Conservation (phyloP, 768 basidiomycete genomes). For the Roridomyces roridus region DNA sequence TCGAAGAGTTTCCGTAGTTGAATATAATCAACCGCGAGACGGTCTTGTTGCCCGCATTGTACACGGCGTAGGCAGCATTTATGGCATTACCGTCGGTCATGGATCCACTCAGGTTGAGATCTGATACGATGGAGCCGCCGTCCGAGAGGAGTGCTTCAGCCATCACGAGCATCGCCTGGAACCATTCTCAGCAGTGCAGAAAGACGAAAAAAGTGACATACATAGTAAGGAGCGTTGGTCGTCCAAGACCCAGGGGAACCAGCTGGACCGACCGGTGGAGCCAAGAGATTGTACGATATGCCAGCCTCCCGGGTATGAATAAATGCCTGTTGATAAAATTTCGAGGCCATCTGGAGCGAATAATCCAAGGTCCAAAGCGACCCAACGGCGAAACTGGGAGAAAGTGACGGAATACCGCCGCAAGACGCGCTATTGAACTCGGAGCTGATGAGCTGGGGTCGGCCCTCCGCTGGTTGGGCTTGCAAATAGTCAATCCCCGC, state of each 20-base stretch:
- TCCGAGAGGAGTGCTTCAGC: constrained; percentile 49
- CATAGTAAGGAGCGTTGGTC: constrained; percentile 57
- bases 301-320: constrained; percentile 64
- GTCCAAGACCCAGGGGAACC: constrained; percentile 48
- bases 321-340: constrained; percentile 42
- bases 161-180: constrained; percentile 45
- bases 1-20: constrained; percentile 53
- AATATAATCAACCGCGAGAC: constrained; percentile 52
- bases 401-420: constrained; percentile 58
- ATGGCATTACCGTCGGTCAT: constrained; percentile 41
- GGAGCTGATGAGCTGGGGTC: constrained; percentile 51
- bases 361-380: constrained; percentile 61
- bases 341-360: constrained; percentile 53
- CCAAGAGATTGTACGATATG: constrained; percentile 57
- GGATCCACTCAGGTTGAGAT: constrained; percentile 51
- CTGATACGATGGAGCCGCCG: constrained; percentile 50
- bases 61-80: constrained; percentile 62
- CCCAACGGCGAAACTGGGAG: constrained; percentile 56
- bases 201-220: neutral
- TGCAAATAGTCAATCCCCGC: constrained; percentile 44
- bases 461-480: constrained; percentile 34
- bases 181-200: neutral
- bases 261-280: constrained; percentile 45
- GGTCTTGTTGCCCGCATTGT: constrained; percentile 53
- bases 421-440: constrained; percentile 63